Conservation (phyloP, 306 rosid species). For the Rubus idaeus region DNA sequence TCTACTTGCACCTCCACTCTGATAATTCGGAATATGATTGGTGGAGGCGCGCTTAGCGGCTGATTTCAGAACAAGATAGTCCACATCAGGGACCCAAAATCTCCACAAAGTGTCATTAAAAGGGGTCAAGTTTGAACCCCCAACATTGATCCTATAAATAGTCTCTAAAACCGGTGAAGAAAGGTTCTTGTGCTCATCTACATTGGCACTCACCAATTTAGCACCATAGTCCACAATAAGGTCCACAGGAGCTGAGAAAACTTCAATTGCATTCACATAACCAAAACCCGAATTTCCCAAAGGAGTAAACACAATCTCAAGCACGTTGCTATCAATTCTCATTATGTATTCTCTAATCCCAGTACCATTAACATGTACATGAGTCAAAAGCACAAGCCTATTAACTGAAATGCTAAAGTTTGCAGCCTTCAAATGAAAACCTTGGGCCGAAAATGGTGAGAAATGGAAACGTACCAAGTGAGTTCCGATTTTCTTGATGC, state of each 20-base stretch:
- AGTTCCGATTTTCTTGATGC: slow-evolving; percentile 60
- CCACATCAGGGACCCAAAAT: slow-evolving; percentile 89
- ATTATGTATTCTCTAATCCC: slow-evolving; percentile 60
- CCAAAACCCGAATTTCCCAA: slow-evolving; percentile 50
- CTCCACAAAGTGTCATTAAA: slow-evolving; percentile 94
- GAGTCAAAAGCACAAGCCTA: slow-evolving; percentile 36
- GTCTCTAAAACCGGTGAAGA: slow-evolving; percentile 71
- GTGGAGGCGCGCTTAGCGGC: slow-evolving; percentile 63
- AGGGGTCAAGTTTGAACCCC: slow-evolving; percentile 76
- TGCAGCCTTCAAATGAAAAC: slow-evolving; percentile 54
- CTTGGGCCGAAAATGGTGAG: slow-evolving; percentile 62
- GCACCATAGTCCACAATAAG: slow-evolving; percentile 69
- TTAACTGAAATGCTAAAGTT: slow-evolving; percentile 57
- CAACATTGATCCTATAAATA: slow-evolving; percentile 76
- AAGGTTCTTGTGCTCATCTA: slow-evolving; percentile 51
- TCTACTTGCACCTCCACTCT: slow-evolving; percentile 57
- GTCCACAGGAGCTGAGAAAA: slow-evolving; percentile 75
- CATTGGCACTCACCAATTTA: slow-evolving; percentile 51
- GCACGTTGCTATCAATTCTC: slow-evolving; percentile 39
- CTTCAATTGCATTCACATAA: slow-evolving; percentile 72
- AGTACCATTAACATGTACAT: slow-evolving; percentile 33
- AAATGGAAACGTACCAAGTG: slow-evolving; percentile 88
- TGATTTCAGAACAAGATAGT: slow-evolving; percentile 57
- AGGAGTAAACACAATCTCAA: slow-evolving; percentile 61
- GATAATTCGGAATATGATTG: slow-evolving; percentile 61